These are phyloP conservation scores for Hyaloscypha finlandica DNA, from an alignment of 495 filamentous ascomycete genomes.

Conservation along the genomic window DNA sequence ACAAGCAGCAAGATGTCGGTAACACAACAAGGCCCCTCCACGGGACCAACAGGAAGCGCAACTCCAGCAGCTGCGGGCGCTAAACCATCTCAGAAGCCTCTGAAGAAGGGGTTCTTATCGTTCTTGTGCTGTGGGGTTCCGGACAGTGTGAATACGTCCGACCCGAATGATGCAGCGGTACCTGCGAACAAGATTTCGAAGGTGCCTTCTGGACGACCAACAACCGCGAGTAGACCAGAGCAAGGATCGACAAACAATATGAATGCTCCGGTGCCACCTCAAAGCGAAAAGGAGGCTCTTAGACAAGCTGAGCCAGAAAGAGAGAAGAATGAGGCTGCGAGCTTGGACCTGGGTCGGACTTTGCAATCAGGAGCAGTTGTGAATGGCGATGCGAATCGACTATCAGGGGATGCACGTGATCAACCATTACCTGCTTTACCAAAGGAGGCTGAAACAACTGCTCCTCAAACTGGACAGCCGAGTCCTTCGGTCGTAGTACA, in stretches of 20 bases:
- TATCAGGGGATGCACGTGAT: conserved; percentile 26
- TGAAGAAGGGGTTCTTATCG: conserved; percentile 69
- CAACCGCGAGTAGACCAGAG: conserved; percentile 51
- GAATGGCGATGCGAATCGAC: conserved; percentile 19
- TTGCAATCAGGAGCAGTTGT: background rate
- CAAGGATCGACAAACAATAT: conserved; percentile 2
- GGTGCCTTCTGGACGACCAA: conserved; percentile 48
- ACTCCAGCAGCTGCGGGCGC: conserved; percentile 35
- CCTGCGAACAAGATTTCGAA: conserved; percentile 67
- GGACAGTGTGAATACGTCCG: conserved; percentile 61
- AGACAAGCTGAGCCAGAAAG: conserved; percentile 17
- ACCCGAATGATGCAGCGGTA: conserved; percentile 58
- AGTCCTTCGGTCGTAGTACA: conserved; percentile 34
- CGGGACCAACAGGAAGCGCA: conserved; percentile 41
- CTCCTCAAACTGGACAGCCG: conserved; percentile 8
- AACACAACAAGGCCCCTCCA: conserved; percentile 49
- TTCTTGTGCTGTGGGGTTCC: conserved; percentile 81
- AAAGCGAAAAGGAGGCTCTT: conserved; percentile 28
- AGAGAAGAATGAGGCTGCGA: conserved; percentile 7
- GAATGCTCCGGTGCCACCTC: conserved; percentile 5
- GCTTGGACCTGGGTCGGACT: background rate
- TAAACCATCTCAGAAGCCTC: conserved; percentile 49
- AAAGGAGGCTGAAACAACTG: conserved; percentile 22
- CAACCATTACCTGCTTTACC: conserved; percentile 29
- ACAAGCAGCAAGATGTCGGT: conserved; percentile 58